A percentile compares a stretch with the other conserved stretches of the same genome.
Evolutionary conservation across 208 protist species (phyloP).

Genomic region (Borovskyia barvae): DNA sequence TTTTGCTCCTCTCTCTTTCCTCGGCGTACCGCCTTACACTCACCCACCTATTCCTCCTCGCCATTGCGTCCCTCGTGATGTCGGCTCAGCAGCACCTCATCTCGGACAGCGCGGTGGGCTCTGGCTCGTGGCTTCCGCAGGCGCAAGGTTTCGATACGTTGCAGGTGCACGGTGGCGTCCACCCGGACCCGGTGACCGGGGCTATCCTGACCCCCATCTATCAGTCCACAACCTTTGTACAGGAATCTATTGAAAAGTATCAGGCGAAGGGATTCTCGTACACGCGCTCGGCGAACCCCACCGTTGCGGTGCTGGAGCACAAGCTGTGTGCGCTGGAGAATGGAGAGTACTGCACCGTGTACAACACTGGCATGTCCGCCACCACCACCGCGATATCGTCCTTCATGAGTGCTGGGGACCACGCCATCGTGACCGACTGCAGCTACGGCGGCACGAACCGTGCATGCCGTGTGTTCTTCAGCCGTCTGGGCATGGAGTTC

Average conservation of each 20-base stretch:
- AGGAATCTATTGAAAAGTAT: conserved; percentile 88
- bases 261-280: conserved; percentile 90
- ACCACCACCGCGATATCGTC: conserved; percentile 91
- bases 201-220: conserved; percentile 89
- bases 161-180: conserved; percentile 79
- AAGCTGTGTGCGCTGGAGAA: conserved; percentile 90
- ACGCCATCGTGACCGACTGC: conserved; percentile 92
- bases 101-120: conserved; percentile 59
- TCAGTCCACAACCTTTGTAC: conserved; percentile 88
- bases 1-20: conserved; percentile 9
- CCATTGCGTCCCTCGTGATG: conserved; percentile 28
- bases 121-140: conserved; percentile 68
- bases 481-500: conserved; percentile 89
- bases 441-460: conserved; percentile 96
- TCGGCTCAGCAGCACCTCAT: conserved; percentile 71
- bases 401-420: conserved; percentile 88
- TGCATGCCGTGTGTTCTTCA: conserved; percentile 86
- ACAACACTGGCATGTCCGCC: conserved; percentile 89
- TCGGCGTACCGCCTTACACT: too few relatives aligned
- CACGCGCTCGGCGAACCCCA: conserved; percentile 94
- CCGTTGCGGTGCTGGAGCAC: conserved; percentile 86
- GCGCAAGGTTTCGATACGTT: conserved; percentile 81
- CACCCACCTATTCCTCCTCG: neutral
- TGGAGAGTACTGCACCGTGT: conserved; percentile 83
- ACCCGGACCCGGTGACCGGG: conserved; percentile 83